Conservation (phyloP, 257 asterid genomes). For the Lantana camara region DNA sequence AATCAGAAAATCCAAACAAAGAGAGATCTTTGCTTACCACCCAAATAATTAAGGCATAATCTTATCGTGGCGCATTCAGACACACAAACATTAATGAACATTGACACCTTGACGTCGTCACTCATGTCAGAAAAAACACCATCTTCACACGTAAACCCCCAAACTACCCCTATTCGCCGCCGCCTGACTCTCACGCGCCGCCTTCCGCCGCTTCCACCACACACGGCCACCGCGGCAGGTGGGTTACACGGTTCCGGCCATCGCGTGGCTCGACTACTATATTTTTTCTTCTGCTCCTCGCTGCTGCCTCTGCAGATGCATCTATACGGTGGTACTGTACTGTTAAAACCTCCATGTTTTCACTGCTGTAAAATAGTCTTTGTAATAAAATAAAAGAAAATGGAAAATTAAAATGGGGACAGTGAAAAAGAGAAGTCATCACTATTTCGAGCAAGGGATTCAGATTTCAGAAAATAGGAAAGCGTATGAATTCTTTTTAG, state of each 20-base stretch:
- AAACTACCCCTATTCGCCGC: neutral
- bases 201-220: neutral
- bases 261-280: slow-evolving; percentile 18
- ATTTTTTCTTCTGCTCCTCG: slow-evolving; percentile 14
- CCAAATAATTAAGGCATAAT: neutral
- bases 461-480: slow-evolving; percentile 32
- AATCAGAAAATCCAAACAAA: too few relatives aligned
- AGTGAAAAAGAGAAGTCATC: neutral
- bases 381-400: too few relatives aligned
- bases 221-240: neutral
- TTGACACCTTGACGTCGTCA: slow-evolving; percentile 18
- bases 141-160: neutral
- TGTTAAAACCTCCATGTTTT: slow-evolving; percentile 10
- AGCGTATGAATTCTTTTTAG: slow-evolving; percentile 25
- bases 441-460: slow-evolving; percentile 28
- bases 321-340: slow-evolving; percentile 15
- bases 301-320: slow-evolving; percentile 23
- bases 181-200: slow-evolving; percentile 20
- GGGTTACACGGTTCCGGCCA: neutral
- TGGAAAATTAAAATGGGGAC: neutral
- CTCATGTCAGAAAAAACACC: slow-evolving; percentile 12
- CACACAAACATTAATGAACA: slow-evolving; percentile 16
- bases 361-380: neutral
- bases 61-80: neutral
- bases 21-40: neutral